Percentiles rank a stretch among this genome's conserved stretches.
These are phyloP conservation scores for Mycena belliarum DNA, from an alignment of 768 basidiomycete genomes.

Conservation along the genomic window DNA sequence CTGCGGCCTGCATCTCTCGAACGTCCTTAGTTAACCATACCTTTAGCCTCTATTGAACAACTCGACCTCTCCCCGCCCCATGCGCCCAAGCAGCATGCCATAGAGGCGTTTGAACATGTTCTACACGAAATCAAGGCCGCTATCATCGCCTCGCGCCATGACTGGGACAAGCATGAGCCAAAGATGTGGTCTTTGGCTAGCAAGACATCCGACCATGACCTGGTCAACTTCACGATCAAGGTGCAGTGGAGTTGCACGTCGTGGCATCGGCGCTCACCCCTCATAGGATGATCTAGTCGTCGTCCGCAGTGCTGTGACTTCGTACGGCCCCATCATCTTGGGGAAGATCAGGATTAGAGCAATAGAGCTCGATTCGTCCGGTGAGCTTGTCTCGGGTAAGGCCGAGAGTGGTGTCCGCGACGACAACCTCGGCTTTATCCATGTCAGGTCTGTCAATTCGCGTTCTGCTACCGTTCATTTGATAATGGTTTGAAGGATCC, in stretches of 20 bases:
- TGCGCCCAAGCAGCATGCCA: slow-evolving; percentile 55
- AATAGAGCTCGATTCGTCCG: slow-evolving; percentile 34
- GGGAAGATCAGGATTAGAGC: slow-evolving; percentile 77
- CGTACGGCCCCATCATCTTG: slow-evolving; percentile 70
- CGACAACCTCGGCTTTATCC: slow-evolving; percentile 6
- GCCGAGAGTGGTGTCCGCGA: slow-evolving; percentile 27
- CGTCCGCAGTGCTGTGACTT: slow-evolving; percentile 55
- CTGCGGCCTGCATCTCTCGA: not conserved
- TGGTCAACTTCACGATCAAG: slow-evolving; percentile 54
- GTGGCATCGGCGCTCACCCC: slow-evolving; percentile 10
- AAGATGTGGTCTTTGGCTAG: slow-evolving; percentile 68
- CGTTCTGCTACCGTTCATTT: not conserved
- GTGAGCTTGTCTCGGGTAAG: too few species aligned
- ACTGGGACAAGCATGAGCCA: slow-evolving; percentile 76
- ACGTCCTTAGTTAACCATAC: not conserved
- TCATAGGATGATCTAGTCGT: slow-evolving; percentile 40
- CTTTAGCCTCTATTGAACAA: slow-evolving; percentile 56
- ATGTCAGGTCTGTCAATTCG: slow-evolving; percentile 6
- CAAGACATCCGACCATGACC: slow-evolving; percentile 50
- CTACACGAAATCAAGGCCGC: slow-evolving; percentile 60
- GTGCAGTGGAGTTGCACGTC: slow-evolving; percentile 27
- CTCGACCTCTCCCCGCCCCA: slow-evolving; percentile 62
- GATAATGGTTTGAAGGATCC: slow-evolving; percentile 49
- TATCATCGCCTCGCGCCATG: slow-evolving; percentile 62
- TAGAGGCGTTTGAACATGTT: slow-evolving; percentile 64